A percentile compares a stretch with the other conserved stretches of the same genome.
phyloP scores from a whole-genome alignment of 2,329 filamentous ascomycete genomes.

The Malbranchea cinnamomea region DNA sequence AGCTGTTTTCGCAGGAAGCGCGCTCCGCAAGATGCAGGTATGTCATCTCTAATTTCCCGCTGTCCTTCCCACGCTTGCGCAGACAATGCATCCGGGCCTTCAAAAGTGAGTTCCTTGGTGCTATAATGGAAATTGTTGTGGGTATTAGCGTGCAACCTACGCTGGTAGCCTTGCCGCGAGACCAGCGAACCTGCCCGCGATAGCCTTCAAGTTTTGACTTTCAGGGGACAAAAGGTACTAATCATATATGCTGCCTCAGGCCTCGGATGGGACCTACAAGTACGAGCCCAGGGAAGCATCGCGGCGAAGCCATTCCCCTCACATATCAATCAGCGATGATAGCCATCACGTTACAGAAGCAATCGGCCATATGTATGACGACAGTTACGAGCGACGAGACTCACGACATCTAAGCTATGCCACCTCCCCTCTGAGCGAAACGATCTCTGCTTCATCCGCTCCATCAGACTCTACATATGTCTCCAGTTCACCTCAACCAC shows the following conservation, averaged over 20 bases:
- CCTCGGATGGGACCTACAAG: constrained; percentile 27
- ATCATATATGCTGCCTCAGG: constrained; percentile 19
- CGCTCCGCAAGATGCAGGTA: no score
- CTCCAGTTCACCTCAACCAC: constrained; percentile 12
- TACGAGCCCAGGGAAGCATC: constrained; percentile 35
- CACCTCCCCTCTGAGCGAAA: constrained; percentile 32
- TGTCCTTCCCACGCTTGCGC: constrained; percentile 22
- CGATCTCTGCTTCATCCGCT: constrained; percentile 25
- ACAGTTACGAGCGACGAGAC: constrained; percentile 43
- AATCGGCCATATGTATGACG: constrained; percentile 80
- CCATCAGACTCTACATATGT: constrained; percentile 16
- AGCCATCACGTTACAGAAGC: constrained; percentile 90
- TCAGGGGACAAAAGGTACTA: constrained; percentile 15
- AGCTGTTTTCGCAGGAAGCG: no score
- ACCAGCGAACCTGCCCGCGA: no score
- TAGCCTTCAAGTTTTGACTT: background rate
- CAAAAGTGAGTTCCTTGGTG: no score
- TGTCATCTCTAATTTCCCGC: no score
- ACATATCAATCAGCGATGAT: constrained; percentile 66
- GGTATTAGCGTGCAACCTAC: no score
- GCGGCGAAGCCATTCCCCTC: constrained; percentile 43
- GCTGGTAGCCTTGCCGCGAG: no score
- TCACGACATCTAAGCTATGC: constrained; percentile 65
- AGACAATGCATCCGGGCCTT: no score
- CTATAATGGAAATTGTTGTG: no score